Conservation (phyloP, 768 basidiomycete species). For the Naganishia randhawae region DNA sequence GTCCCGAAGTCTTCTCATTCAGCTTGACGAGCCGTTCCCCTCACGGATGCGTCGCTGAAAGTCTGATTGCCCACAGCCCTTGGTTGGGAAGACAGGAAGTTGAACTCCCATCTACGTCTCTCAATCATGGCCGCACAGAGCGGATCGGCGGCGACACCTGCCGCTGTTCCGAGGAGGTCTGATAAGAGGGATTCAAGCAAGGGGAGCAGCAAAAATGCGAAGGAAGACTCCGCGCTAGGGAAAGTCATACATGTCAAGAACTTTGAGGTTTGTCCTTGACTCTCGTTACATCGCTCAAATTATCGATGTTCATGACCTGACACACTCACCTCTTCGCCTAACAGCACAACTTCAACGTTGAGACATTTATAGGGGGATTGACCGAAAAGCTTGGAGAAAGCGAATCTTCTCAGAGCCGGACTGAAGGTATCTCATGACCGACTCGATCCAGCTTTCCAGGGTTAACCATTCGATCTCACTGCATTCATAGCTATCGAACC, state of each 20-base stretch:
- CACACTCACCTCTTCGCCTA: no score
- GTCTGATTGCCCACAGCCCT: not conserved
- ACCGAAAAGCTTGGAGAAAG: slow-evolving; percentile 91
- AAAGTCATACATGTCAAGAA: slow-evolving; percentile 13
- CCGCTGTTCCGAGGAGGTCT: not conserved
- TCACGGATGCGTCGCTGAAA: not conserved
- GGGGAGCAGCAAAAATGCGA: not conserved
- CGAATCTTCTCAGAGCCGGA: slow-evolving; percentile 71
- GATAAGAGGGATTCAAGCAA: not conserved
- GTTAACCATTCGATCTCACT: no score
- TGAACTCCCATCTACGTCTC: not conserved
- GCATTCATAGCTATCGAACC: slow-evolving; percentile 75
- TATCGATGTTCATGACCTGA: not conserved
- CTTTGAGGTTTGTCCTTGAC: not conserved
- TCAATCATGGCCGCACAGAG: slow-evolving; percentile 2
- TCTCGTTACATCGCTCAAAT: not conserved
- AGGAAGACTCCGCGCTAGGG: not conserved
- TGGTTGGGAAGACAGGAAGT: not conserved
- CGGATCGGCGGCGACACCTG: not conserved
- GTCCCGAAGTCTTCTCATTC: no score
- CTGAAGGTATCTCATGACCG: slow-evolving; percentile 80
- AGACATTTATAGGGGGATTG: slow-evolving; percentile 77
- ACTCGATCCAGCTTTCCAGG: no score
- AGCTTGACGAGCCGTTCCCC: no score
- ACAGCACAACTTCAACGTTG: slow-evolving; percentile 64